phyloP scores from a whole-genome alignment of 352 stramenopile genomes.

The Pythium insidiosum region DNA sequence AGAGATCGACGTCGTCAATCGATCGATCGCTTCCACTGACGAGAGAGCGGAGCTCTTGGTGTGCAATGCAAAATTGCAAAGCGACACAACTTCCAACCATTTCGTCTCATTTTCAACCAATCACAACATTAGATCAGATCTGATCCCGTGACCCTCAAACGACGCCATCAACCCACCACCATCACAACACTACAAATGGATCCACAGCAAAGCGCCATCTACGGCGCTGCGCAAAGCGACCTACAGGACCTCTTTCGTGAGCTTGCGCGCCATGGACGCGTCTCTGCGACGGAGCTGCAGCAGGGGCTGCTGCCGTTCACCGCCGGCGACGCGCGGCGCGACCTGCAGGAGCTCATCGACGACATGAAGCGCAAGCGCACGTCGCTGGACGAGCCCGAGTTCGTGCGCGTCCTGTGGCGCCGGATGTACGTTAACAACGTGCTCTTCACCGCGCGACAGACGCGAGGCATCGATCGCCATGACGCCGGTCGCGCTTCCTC shows the following conservation, averaged over 20 bases:
- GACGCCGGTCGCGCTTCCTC: too few species aligned
- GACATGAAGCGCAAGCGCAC: conserved; percentile 33
- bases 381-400: conserved; percentile 50
- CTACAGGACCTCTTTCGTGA: conserved; percentile 53
- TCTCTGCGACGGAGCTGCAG: conserved; percentile 35
- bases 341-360: conserved; percentile 42
- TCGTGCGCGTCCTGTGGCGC: conserved; percentile 52
- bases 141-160: conserved; percentile 4
- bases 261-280: conserved; percentile 37
- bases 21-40: too few species aligned
- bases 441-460: conserved; percentile 16
- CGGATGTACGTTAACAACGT: conserved; percentile 56
- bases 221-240: conserved; percentile 36
- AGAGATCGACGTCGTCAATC: too few species aligned
- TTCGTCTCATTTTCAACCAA: conserved; percentile 22
- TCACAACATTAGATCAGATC: conserved; percentile 1
- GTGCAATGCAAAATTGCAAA: conserved; percentile 9
- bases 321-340: conserved; percentile 39
- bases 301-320: conserved; percentile 41
- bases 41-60: neutral
- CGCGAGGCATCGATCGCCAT: too few species aligned
- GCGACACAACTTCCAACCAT: conserved; percentile 12
- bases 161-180: neutral
- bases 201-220: conserved; percentile 30
- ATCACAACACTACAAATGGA: conserved; percentile 24